These are phyloP conservation scores for Micractinium sp. DNA, from an alignment of 139 green algal genomes.

Conservation along the genomic window DNA sequence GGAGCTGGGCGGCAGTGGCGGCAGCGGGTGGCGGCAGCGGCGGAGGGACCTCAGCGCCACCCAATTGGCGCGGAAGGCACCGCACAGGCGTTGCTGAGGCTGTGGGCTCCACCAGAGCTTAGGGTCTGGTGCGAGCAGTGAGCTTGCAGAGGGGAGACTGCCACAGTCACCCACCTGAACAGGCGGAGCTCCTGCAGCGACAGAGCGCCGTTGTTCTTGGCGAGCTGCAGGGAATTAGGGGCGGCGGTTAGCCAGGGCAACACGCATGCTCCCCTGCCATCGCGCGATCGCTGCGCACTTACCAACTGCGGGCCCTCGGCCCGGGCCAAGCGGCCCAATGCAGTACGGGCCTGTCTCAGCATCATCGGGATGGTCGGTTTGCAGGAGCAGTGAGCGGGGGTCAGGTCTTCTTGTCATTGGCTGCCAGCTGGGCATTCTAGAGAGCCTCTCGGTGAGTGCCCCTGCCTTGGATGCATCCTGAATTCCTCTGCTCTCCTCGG, in stretches of 20 bases:
- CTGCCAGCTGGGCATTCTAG: too few relatives aligned
- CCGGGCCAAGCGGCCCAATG: conserved; percentile 8
- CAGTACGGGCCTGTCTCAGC: not conserved
- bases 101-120: not conserved
- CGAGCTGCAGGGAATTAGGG: not conserved
- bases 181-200: not conserved
- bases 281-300: not conserved
- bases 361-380: conserved; percentile 3
- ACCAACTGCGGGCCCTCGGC: conserved; percentile 9
- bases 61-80: too few relatives aligned
- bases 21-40: too few relatives aligned
- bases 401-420: too few relatives aligned
- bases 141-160: not conserved
- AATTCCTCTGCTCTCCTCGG: too few relatives aligned
- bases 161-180: conserved; percentile 20
- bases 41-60: too few relatives aligned
- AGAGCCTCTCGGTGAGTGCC: too few relatives aligned
- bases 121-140: conserved; percentile 1
- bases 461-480: too few relatives aligned
- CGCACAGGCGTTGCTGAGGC: too few relatives aligned
- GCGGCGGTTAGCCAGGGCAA: not conserved
- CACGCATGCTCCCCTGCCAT: not conserved
- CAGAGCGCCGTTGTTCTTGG: not conserved
- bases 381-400: not conserved
- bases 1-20: too few relatives aligned